Evolutionary conservation across 768 basidiomycete species (phyloP), one percentile per base, ranked within the genome.

Genomic region (Mycena capillaripes): DNA sequence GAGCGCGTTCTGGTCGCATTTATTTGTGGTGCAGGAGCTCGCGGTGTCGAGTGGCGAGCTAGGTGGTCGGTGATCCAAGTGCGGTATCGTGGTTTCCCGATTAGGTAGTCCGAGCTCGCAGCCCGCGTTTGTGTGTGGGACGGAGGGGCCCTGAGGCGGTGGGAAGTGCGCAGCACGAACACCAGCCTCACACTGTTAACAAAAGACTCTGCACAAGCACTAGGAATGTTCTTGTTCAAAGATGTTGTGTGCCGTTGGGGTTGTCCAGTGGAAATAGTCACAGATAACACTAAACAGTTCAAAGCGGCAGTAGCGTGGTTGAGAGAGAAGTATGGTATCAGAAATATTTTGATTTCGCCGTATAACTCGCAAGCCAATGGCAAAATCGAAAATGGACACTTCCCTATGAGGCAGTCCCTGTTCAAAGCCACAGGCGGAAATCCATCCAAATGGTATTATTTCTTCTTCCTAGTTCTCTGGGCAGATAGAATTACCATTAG

Each of bases 381-480:
- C 17, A 50, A 50, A n/a, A n/a, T 50, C 23, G 48, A 50, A 23
- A 50, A 50, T 23, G 48, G n/a, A 23, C 48, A 50, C 23, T 50
- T 50, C 48, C 48, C 48, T 11, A n/a, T 50, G n/a, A 50, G 48
- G n/a, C 48, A 50, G 23, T 50, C 48, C 5, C 11, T 50, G 48
- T 50, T 4, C n/a, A 50, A 53, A 29, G 52, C 52, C 11, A 53
- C 52, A 6, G 52, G 52, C 19, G 52, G 52, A 53, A 29, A 53
- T 30, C 42, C 76, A 0, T 46, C 70, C 0, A 79, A 80, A 36
- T 86, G 85, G 84, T 77, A 59, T 12, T 70, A 63, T 40, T 72
- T 76, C 16, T 73, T 78, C 0, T 71, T 74, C 2, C 74, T 78
- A 4, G 76, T 81, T 0, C 75, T 84, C 11, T 86, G 84, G 83